Evolutionary conservation across 148 eudicot species (phyloP), one percentile per base, ranked within the genome.

Genomic region (Rheum nobile): DNA sequence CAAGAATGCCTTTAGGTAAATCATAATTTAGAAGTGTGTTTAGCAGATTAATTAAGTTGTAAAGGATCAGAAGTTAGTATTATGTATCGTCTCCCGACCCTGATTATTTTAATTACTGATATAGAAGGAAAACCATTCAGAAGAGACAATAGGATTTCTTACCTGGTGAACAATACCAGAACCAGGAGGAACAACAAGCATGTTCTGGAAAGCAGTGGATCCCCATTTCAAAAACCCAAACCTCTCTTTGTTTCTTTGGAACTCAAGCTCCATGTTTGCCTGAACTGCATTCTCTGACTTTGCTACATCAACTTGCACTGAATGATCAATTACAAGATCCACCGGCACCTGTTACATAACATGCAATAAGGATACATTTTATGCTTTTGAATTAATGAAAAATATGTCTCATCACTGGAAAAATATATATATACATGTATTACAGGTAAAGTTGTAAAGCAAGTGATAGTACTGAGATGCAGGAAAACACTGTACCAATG

Each of bases 141-240:
- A 68, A 35, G 44, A 17, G 14, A 39, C 44, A 37, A 68, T 6
- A 68, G 47, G n/a, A 41, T 12, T 72, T 35, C 71, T 77, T 74
- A 93, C 98, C 93, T 93, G 98, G 77, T 93, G 98, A 52, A 93
- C 98, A 74, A 93, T 93, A 80, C 98, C 98, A 80, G 98, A 93
- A 80, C 98, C 98, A 38, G 98, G 97, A 78, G 98, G 98, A 77
- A 91, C 95, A 41, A 93, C 98, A 68, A 93, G 97, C 98, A 91
- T 93, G 77, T 93, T 93, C 47, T 75, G 88, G 86, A 93, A 93
- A 74, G 98, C 98, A 80, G 88, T 88, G 41, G 97, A 93, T 61
- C 98, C 98, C 98, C 98, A 93, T 80, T 89, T 93, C 16, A 91
- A 88, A 81, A 93, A 93, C 46, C 83, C 95, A 81, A 93, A 93